Evolutionary conservation across 768 basidiomycete species (phyloP).

Genomic region (Boletus barrowsii): DNA sequence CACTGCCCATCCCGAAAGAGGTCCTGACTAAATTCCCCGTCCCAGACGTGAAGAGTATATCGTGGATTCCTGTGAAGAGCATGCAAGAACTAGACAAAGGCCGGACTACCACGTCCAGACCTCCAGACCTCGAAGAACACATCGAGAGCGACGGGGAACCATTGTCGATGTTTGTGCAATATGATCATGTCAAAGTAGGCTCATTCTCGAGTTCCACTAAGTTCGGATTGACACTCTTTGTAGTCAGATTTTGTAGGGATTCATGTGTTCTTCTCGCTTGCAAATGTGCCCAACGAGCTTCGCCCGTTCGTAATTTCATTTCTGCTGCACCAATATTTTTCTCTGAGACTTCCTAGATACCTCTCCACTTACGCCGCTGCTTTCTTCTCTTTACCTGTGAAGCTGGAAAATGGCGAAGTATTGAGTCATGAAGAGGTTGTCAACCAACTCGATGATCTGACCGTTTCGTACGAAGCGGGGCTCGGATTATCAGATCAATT

Average conservation of each 20-base stretch:
- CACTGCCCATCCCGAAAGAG: slow-evolving; percentile 73
- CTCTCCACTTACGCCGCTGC: slow-evolving; percentile 74
- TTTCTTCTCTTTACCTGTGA: slow-evolving; percentile 88
- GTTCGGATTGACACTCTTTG: neutral
- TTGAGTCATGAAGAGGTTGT: slow-evolving; percentile 88
- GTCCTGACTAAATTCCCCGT: slow-evolving; percentile 86
- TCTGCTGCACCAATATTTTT: neutral
- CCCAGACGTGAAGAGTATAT: slow-evolving; percentile 84
- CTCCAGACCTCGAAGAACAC: slow-evolving; percentile 51
- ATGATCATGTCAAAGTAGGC: slow-evolving; percentile 83
- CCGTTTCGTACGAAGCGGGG: slow-evolving; percentile 78
- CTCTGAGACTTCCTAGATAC: slow-evolving; percentile 46
- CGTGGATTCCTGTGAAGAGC: slow-evolving; percentile 82
- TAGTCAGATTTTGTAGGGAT: slow-evolving; percentile 93
- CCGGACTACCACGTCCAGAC: slow-evolving; percentile 30
- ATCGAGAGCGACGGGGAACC: slow-evolving; percentile 64
- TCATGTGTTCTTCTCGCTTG: slow-evolving; percentile 74
- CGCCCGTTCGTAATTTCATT: slow-evolving; percentile 52
- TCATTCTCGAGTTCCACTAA: neutral
- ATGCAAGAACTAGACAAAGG: slow-evolving; percentile 60
- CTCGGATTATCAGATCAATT: slow-evolving; percentile 67
- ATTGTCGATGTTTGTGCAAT: slow-evolving; percentile 88
- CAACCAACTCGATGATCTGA: slow-evolving; percentile 85
- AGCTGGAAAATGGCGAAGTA: slow-evolving; percentile 60
- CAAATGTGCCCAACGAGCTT: slow-evolving; percentile 66